Evolutionary conservation across 1,284 basidiomycete genomes (phyloP), one percentile per base, ranked within the genome.

Genomic region (Moesziomyces parantarcticus): DNA sequence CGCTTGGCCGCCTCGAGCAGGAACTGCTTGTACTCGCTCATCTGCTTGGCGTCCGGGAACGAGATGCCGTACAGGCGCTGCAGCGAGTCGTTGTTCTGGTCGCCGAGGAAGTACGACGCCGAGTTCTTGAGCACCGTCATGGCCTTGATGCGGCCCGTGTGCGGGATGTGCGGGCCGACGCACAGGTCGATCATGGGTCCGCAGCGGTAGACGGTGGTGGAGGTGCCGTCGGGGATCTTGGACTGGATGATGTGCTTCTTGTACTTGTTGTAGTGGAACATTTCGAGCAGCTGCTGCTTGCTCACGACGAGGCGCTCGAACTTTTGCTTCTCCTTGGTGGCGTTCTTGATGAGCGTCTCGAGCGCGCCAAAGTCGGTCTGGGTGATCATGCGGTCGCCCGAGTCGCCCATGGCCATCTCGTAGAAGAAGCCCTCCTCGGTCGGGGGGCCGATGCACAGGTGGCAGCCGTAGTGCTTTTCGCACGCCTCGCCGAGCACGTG

Each of bases 231-330:
- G 9, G 94, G 92, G 58, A 99, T 92, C 87, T 99, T 98, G 76
- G 90, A 89, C 84, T 96, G 89, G 83, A 99, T 99, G 83, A 99
- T 90, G 85, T 98, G 91, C 82, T 91, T 89, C 87, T 99, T 99
- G 88, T 97, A 99, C 85, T 95, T 97, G 88, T 99, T 99, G 87
- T 99, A 99, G 93, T 88, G 88, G 86, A 99, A 99, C 96, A 99
- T 98, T 86, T 98, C 90, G 51, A 98, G 87, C 7, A 99, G 88
- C 42, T 91, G 91, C 85, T 97, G 93, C 86, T 99, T 99, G 32
- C 93, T 89, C 48, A 98, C 90, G 39, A 95, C 90, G 25, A 98
- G 87, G 48, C 97, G 90, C 85, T 99, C 95, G 77, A 99, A 99
- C 84, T 91, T 92, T 86, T 99, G 97, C 86, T 93, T 97, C 76